Evolutionary conservation across 345 rosid species (phyloP), one percentile per base, ranked within the genome.

Genomic region (Physaria fendleri): DNA sequence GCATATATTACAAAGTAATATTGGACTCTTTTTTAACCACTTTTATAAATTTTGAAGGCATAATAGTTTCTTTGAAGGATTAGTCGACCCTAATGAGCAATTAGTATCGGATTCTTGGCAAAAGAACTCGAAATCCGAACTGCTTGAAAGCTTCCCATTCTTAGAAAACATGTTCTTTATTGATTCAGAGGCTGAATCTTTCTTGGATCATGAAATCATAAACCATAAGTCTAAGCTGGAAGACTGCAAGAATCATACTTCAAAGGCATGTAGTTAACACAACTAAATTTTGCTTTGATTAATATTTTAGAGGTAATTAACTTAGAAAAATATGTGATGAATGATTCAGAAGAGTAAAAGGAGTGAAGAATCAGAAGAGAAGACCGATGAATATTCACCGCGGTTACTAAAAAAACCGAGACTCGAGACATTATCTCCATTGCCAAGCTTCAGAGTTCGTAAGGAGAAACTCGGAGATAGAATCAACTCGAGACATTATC

Each of bases 391-490:
- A 73, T 70, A 63, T 64, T 78, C 42, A 53, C 56, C 47, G 0
- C 28, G 56, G 3, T 43, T 59, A 11, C 6, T 61, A 0, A 85
- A 88, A 65, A 78, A 87, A 78, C 70, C 83, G 21, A 71, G 96
- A 71, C 71, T 80, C 18, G 94, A 85, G 38, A 80, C 96, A 48
- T 59, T 92, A 48, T 82, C 93, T 8, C 71, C 98, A 37, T 73
- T 84, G 60, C 98, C 96, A 56, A 76, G 95, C 68, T 88, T 85
- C 74, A 91, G 88, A 93, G 93, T 85, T 48, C 78, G 98, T 38
- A 92, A 92, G 75, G 98, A 85, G 75, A 92, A 92, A 82, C 83
- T 88, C 40, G 98, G 98, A 71, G 98, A 92, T 83, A 82, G 95
- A 66, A 83, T 92, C 76, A 92, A 71, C 71, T 80, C 18, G 94